Conservation (phyloP, 1,139 yeast genomes). For the Candida smagusa region DNA sequence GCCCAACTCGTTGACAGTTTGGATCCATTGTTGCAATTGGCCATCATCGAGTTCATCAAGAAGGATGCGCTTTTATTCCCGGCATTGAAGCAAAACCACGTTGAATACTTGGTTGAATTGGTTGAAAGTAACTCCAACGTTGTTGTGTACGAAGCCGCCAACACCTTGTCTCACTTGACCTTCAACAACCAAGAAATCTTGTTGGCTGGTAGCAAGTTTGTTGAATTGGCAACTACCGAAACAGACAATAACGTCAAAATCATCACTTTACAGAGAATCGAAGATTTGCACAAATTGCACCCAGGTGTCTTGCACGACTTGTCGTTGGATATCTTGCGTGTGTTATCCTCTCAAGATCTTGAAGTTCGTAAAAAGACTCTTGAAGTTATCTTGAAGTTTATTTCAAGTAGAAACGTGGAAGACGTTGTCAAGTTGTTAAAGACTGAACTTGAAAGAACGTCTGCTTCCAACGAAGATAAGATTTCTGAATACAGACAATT, state of each 20-base stretch:
- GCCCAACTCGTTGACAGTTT: constrained; percentile 61
- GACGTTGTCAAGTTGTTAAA: constrained; percentile 89
- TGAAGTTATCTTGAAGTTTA: constrained; percentile 74
- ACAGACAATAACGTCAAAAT: constrained; percentile 92
- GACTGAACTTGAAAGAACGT: constrained; percentile 80
- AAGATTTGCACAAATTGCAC: constrained; percentile 66
- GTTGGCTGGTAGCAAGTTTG: constrained; percentile 78
- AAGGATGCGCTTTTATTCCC: constrained; percentile 69
- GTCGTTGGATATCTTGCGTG: constrained; percentile 81
- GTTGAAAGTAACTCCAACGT: constrained; percentile 69
- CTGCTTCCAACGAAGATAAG: constrained; percentile 67
- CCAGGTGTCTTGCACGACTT: constrained; percentile 87
- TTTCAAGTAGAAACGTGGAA: constrained; percentile 86
- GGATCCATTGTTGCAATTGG: constrained; percentile 84
- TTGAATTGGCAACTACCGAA: constrained; percentile 86
- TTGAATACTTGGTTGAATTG: constrained; percentile 69
- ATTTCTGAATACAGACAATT: constrained; percentile 84
- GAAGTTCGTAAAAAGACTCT: constrained; percentile 90
- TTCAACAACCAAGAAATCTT: constrained; percentile 63
- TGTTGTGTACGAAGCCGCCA: constrained; percentile 90
- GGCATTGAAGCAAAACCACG: constrained; percentile 65
- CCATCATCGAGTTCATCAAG: constrained; percentile 88
- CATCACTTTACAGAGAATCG: constrained; percentile 84
- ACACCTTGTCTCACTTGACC: constrained; percentile 74
- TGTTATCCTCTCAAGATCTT: constrained; percentile 80